Base-by-base conservation (phyloP, 306 rosid genomes). In the Nissolia schottii region DNA sequence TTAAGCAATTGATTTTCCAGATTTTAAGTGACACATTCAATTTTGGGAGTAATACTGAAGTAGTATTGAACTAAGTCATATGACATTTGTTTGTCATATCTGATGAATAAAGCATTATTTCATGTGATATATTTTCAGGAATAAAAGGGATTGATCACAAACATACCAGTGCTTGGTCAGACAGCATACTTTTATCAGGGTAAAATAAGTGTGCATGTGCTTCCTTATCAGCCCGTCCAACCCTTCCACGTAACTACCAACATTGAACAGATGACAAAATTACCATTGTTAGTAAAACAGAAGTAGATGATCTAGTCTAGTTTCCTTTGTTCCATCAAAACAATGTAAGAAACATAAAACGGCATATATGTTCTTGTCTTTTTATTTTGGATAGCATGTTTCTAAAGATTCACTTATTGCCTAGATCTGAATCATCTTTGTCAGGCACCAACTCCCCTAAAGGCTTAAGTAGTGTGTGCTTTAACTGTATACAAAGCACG, bases 191-290 rank as follows among this genome's bases (percentile, higher is more conserved):
- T 83, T 91, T 89, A 73, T 91, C 92, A 6, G 88, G 94, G 81
- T 91, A 93, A 85, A 91, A 87, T 75, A 93, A 89, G 83, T 89
- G 70, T 19, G 97, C 98, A 79, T 89, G 87, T 24, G 98, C 98
- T 85, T 93, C 97, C 87, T 89, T 93, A 66, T 93, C 97, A 38
- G 98, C 97, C 56, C 97, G 88, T 15, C 98, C 98, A 74, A 93
- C 97, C 79, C 98, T 85, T 85, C 98, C 98, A 65, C 98, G 92
- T 84, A 93, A 87, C 96, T 93, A 83, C 31, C 66, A 81, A 60
- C 74, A 76, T 74, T 78, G 49, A 54, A 53, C 67, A 58, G 61
- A 57, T 58, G 25, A 38, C 11, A 76, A 43, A 51, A 7, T 10
- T 46, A 41, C 24, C 43, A 13, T 40, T 32, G 45, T 79, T 48